Evolutionary conservation across 2,329 filamentous ascomycete genomes (phyloP), one percentile per base, ranked within the genome.

Genomic region (Fusarium burgessii): DNA sequence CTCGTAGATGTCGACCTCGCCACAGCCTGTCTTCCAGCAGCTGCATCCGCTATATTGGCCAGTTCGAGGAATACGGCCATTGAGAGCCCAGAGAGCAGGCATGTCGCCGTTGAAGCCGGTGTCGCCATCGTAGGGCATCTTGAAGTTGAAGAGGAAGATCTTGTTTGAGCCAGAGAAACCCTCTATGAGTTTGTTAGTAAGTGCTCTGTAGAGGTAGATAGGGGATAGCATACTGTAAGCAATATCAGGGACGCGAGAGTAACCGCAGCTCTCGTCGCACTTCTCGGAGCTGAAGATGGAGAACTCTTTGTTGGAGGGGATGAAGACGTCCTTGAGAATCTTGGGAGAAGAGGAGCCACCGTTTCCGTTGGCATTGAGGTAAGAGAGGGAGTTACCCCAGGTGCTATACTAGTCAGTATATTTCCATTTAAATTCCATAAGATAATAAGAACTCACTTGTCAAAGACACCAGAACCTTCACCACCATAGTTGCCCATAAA

Each of bases 1-100:
- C 82, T 95, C 93, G 75, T 91, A 90, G 58, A 94, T 85, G 76
- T 95, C 93, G 68, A 92, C 88, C 82, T 95, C 93, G 74, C 91
- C 92, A 77, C 92, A 94, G 40, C 88, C 75, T 77, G 81, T 84
- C 15, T 80, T 80, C 92, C 92, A 94, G 85, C 93, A 95, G 64
- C 89, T 92, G 84, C 92, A 95, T 5, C 82, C 81, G 69, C 86
- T 85, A 82, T 94, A 94, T 79, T 94, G 92, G 8, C 87, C 82
- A 8, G 91, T 90, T 66, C 90, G 89, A 29, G 92, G 89, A 67
- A 95, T 93, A 66, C 88, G 86, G 20, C 88, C 90, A 81, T 95
- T 95, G 66, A 95, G 87, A 52, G 91, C 83, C 93, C 93, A 95
- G 79, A 91, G 86, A 43, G 92, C 90, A 12, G 92, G 92, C 86